A percentile compares a stretch with the other conserved stretches of the same genome.
Conservation (phyloP, 306 rosid genomes). For the Medicago lupulina region DNA sequence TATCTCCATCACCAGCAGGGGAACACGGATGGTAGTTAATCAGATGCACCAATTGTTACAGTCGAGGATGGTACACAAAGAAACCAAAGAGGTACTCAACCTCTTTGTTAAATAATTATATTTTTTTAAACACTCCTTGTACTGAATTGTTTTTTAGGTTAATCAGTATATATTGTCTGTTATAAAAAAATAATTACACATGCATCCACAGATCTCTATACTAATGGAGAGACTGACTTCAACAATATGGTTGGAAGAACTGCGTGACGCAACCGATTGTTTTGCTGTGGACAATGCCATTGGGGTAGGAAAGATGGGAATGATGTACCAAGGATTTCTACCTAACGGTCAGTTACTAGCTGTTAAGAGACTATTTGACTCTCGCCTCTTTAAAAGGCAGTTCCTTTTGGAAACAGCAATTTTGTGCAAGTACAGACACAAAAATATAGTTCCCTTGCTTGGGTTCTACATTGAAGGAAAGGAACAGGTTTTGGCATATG, state of each 20-base stretch:
- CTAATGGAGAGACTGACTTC: slow-evolving; percentile 30
- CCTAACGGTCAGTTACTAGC: slow-evolving; percentile 36
- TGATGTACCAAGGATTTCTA: slow-evolving; percentile 44
- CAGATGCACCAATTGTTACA: background rate
- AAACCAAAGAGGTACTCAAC: slow-evolving; percentile 11
- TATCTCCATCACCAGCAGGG: background rate
- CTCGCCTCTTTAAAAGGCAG: background rate
- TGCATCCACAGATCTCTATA: slow-evolving; percentile 3
- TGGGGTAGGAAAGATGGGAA: slow-evolving; percentile 46
- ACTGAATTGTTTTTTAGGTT: background rate
- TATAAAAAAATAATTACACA: background rate
- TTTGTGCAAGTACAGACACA: slow-evolving; percentile 39
- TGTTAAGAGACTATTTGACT: slow-evolving; percentile 40
- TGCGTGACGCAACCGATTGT: slow-evolving; percentile 37
- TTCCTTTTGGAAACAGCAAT: slow-evolving; percentile 39
- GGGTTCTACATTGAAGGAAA: slow-evolving; percentile 40
- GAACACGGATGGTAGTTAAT: background rate
- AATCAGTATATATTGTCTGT: background rate
- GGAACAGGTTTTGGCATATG: slow-evolving; percentile 39
- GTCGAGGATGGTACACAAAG: background rate
- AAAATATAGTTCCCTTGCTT: slow-evolving; percentile 39
- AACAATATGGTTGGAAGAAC: slow-evolving; percentile 37
- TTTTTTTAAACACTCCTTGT: background rate
- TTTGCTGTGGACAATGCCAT: slow-evolving; percentile 45
- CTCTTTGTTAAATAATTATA: background rate